Conservation (phyloP, 2,329 filamentous ascomycete species). For the Plenodomus lindquistii region DNA sequence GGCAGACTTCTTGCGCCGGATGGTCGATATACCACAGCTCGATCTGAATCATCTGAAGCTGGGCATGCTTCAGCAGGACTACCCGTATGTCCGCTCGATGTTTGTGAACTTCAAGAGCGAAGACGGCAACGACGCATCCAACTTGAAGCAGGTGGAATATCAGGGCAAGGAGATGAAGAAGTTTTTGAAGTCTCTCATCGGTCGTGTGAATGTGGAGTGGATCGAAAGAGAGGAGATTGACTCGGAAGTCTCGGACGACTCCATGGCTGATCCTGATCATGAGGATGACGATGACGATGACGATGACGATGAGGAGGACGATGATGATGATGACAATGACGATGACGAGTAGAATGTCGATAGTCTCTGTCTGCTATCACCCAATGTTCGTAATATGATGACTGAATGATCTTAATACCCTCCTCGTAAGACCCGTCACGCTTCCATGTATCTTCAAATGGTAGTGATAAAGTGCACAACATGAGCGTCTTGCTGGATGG, state of each 20-base stretch:
- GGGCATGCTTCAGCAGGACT: conserved; percentile 20
- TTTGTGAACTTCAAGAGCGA: conserved; percentile 16
- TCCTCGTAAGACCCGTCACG: too few species aligned
- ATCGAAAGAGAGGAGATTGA: conserved; percentile 3
- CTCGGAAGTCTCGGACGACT: conserved; percentile 16
- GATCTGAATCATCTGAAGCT: conserved; percentile 18
- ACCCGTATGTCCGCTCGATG: not conserved
- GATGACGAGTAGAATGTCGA: not conserved
- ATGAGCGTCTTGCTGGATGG: too few species aligned
- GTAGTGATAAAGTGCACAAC: too few species aligned
- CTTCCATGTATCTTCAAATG: too few species aligned
- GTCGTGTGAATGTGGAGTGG: conserved; percentile 21
- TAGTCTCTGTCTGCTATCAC: too few species aligned
- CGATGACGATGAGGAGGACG: conserved; percentile 5
- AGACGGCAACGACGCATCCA: not conserved
- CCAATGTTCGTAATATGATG: too few species aligned
- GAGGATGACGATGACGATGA: conserved; percentile 11
- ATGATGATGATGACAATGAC: conserved; percentile 11
- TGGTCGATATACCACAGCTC: conserved; percentile 13
- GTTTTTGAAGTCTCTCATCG: conserved; percentile 13
- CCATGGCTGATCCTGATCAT: conserved; percentile 7
- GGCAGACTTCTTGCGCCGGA: conserved; percentile 18
- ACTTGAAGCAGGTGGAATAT: conserved; percentile 11
- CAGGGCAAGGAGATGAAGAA: conserved; percentile 16
- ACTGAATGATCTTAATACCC: too few species aligned